Evolutionary conservation across 805 yeast species (phyloP), one percentile per base, ranked within the genome.

Genomic region (Starmerella sp.): DNA sequence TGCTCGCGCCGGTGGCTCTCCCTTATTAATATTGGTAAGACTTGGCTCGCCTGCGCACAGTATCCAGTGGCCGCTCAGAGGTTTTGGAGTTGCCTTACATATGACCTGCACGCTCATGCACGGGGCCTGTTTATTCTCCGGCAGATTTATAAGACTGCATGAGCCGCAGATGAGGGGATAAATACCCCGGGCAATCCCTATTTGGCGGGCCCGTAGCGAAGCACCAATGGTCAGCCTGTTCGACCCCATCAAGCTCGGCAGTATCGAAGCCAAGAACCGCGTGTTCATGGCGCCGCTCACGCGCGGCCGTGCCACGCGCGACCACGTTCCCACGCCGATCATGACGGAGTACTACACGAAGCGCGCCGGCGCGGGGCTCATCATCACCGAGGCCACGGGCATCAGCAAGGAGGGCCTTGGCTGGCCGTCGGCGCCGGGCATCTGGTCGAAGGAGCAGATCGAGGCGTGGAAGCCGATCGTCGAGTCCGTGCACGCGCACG

Each of bases 251-350:
- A 7, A 28, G 7, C 7, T 43, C 35, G 47, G 47, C 35, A 43
- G 47, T 35, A 5, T 43, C 35, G 47, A 29, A 5, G 47, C 47
- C 35, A 43, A 31, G 35, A 43, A 43, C 47, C 47, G 47, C 35
- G 47, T 43, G 47, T 43, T 43, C 35, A 43, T 43, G 47, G 32
- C 47, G 10, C 47, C 47, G 35, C n/a, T 43, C 13, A 43, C 47
- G 9, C 47, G 47, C 35, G 47, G 47, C 15, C 47, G 47, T 17
- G 47, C 47, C 10, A 29, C 47, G 5, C 14, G 35, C 17, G 47
- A 43, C 10, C 43, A 39, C 43, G 43, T 39, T 4, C 43, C 43
- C 3, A 39, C 43, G 29, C 43, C 43, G 2, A 17, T 39, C 29
- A 39, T 39, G 43, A 17, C 2, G 4, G 43, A 39, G 43, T 39